Evolutionary conservation across 2,329 filamentous ascomycete species (phyloP).

Genomic region (Pochonia chlamydosporia): DNA sequence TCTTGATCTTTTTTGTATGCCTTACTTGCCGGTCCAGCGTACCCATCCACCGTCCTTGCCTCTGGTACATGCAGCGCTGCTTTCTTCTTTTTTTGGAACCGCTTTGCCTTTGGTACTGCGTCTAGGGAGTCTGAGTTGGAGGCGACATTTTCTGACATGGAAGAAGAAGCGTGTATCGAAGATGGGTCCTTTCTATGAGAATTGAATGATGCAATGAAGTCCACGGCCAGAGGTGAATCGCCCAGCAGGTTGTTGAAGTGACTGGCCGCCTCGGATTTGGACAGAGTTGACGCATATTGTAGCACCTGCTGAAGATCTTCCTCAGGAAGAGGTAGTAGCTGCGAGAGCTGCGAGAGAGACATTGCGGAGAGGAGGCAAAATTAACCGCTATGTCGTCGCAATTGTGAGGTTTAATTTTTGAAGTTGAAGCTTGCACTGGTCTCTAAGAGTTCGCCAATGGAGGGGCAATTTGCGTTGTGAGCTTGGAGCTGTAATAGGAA

Average conservation of each 20-base stretch:
- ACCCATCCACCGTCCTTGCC: conserved; percentile 53
- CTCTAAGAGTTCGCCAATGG: not conserved
- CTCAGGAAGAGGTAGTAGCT: conserved; percentile 78
- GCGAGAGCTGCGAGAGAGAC: conserved; percentile 64
- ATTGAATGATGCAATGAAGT: conserved; percentile 81
- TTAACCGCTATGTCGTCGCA: not conserved
- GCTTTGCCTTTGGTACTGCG: conserved; percentile 42
- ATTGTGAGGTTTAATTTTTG: not conserved
- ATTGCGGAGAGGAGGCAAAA: conserved; percentile 25
- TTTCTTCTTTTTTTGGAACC: conserved; percentile 51
- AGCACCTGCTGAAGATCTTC: conserved; percentile 79
- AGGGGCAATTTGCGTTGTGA: not conserved
- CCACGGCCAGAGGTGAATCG: conserved; percentile 69
- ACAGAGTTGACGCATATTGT: conserved; percentile 71
- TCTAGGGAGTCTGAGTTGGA: conserved; percentile 23
- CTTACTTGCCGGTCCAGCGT: conserved; percentile 58
- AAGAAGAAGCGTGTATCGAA: not conserved
- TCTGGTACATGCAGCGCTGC: conserved; percentile 57
- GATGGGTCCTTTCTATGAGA: conserved; percentile 45
- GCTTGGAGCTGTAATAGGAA: too few relatives aligned
- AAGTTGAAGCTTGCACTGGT: not conserved
- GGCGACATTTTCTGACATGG: conserved; percentile 6
- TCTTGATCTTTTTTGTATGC: conserved; percentile 71
- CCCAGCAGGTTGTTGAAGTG: conserved; percentile 87
- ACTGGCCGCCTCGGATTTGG: conserved; percentile 70